Evolutionary conservation across 2,329 filamentous ascomycete genomes (phyloP), one percentile per base, ranked within the genome.

Genomic region (Cryphonectria japonica): DNA sequence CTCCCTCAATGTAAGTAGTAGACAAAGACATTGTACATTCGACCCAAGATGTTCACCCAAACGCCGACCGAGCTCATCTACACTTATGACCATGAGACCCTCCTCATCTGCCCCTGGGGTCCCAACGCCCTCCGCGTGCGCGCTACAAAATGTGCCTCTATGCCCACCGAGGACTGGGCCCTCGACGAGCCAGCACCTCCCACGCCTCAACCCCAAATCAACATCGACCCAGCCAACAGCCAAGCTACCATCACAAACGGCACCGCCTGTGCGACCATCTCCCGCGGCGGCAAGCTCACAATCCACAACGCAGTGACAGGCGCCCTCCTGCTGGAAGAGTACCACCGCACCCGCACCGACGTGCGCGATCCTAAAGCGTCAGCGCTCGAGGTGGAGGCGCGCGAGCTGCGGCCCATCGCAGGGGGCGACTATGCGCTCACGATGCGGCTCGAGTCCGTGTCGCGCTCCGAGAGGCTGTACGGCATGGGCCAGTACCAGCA

Each of bases 401-500:
- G 89, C 26, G 88, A 91, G 76, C 87, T 89, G 76, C 83, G 83
- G 67, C 84, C 87, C 0, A 83, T 85, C 2, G 78, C 83, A 0
- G 87, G 87, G 7, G 79, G 82, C 0, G 83, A 84, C 69, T 90
- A 87, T 75, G 84, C 88, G 67, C 79, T 91, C 11, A 90, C 87
- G 0, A 81, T 85, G 74, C 83, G 89, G 0, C 84, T 91, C 68
- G 89, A 91, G 76, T 86, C 85, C 1, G 76, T 87, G 67, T 78
- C 85, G 68, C 78, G 80, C 0, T 80, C 85, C 26, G 89, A 92
- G 77, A 87, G 85, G 76, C 86, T 92, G n/a, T 92, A 85, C 75
- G 89, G 89, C 29, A 91, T 91, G 89, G 89, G 89, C 0, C 89
- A 92, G 78, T 91, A 92, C 72, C 89, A 92, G 75, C 89, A 92